A percentile compares a stretch with the other conserved stretches of the same genome.
phyloP scores from a whole-genome alignment of 2,329 filamentous ascomycete genomes.

The Talaromyces sp. region DNA sequence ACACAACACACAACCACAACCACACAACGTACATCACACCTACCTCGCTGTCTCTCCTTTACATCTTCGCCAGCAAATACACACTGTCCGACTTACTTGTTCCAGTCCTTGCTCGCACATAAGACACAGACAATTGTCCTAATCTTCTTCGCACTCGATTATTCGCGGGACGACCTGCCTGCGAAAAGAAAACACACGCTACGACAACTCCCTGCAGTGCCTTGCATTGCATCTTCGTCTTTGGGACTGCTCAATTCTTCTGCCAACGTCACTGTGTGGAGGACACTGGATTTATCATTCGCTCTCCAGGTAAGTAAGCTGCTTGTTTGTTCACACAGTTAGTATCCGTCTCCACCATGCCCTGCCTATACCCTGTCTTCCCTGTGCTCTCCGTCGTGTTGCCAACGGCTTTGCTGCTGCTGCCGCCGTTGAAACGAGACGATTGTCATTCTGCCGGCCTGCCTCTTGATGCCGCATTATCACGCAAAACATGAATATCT shows the following conservation, averaged over 20 bases:
- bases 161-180: neutral
- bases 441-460: neutral
- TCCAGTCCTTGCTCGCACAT: neutral
- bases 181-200: neutral
- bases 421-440: neutral
- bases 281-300: neutral
- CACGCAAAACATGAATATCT: neutral
- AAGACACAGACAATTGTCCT: neutral
- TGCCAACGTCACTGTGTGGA: neutral
- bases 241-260: neutral
- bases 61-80: neutral
- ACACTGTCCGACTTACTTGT: neutral
- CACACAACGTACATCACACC: no score
- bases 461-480: neutral
- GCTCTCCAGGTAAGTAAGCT: neutral
- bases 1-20: neutral
- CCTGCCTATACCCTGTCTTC: neutral
- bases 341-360: neutral
- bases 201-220: neutral
- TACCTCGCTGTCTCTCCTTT: no score
- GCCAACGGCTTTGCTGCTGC: neutral
- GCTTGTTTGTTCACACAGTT: neutral
- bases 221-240: neutral
- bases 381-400: neutral
- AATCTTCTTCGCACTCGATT: neutral